Evolutionary conservation across 805 yeast genomes (phyloP).

Genomic region (Wickerhamomyces chambardii): DNA sequence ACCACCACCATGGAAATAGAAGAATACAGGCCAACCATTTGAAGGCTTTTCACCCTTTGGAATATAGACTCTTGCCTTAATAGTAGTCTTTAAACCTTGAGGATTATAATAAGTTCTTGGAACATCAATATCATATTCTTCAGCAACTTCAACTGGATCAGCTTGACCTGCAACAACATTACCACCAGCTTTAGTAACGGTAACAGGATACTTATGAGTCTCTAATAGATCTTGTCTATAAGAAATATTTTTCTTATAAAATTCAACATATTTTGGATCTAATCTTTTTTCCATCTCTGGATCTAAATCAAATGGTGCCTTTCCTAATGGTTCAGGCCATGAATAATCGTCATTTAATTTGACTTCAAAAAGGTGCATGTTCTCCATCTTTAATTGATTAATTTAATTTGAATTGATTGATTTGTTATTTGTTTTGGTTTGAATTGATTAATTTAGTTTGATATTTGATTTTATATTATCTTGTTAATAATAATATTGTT

Average conservation of each 20-base stretch:
- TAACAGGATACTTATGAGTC: slow-evolving; percentile 27
- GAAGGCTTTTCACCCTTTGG: slow-evolving; percentile 23
- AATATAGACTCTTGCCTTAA: slow-evolving; percentile 24
- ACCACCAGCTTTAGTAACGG: slow-evolving; percentile 21
- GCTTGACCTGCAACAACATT: slow-evolving; percentile 35
- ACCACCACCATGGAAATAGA: slow-evolving; percentile 38
- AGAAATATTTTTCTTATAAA: slow-evolving; percentile 22
- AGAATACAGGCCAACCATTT: slow-evolving; percentile 27
- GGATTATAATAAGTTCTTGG: slow-evolving; percentile 22
- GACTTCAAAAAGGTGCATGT: slow-evolving; percentile 5
- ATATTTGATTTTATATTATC: no score
- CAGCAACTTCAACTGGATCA: slow-evolving; percentile 19
- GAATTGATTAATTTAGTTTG: no score
- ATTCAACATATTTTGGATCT: slow-evolving; percentile 29
- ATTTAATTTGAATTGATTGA: no score
- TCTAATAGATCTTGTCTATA: slow-evolving; percentile 20
- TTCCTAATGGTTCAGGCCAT: slow-evolving; percentile 19
- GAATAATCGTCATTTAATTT: slow-evolving; percentile 16
- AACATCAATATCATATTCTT: slow-evolving; percentile 21
- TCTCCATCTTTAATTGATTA: no score
- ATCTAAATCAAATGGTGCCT: slow-evolving; percentile 23
- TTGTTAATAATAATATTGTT: no score
- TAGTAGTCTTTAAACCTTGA: background rate
- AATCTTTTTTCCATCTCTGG: slow-evolving; percentile 18
- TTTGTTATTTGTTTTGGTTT: no score